Base-by-base conservation (phyloP, 2,329 filamentous ascomycete genomes). In the Tympanopsis confertula region DNA sequence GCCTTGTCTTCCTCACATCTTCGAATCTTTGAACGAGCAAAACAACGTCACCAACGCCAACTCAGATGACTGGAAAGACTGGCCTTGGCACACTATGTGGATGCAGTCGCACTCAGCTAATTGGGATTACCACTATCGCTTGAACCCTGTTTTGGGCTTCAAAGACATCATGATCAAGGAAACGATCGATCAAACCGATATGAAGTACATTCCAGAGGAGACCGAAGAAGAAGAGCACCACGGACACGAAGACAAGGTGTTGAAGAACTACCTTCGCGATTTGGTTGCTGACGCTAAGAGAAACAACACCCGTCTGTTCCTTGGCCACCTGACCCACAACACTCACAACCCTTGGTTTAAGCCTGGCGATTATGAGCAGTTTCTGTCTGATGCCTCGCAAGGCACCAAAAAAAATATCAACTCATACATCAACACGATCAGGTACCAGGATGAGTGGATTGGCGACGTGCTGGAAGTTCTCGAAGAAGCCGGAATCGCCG, bases 1-100 rank as follows among this genome's bases (percentile, higher is more conserved):
- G 36, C 54, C 54, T 1, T 57, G 54, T 26, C 38, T 57, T 42
- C 47, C 54, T 2, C 54, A 36, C 37, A 7, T 22, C 35, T 5
- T 36, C 37, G 18, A 43, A 26, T n/a, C 35, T 22, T n/a, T 26
- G 22, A 26, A 26, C 22, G 7, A n/a, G 7, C 22, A 26, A 26
- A 7, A 7, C 22, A 26, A 26, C 22, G n/a, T 26, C 22, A 26
- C 22, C 7, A 26, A n/a, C 22, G 22, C 7, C 7, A n/a, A n/a
- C n/a, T 10, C 22, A 26, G 22, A 26, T 26, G 22, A 26, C 22
- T 26, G 22, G 22, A n/a, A 7, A 7, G 7, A 7, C 22, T 26
- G 22, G 22, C 22, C 22, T 7, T 26, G 22, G 22, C 22, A 26
- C 22, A 26, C 22, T 26, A 26, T 26, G 22, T 26, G 22, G 22